These are phyloP conservation scores for Didymellaceae sp. DNA, from an alignment of 2,329 filamentous ascomycete genomes.

Conservation along the genomic window DNA sequence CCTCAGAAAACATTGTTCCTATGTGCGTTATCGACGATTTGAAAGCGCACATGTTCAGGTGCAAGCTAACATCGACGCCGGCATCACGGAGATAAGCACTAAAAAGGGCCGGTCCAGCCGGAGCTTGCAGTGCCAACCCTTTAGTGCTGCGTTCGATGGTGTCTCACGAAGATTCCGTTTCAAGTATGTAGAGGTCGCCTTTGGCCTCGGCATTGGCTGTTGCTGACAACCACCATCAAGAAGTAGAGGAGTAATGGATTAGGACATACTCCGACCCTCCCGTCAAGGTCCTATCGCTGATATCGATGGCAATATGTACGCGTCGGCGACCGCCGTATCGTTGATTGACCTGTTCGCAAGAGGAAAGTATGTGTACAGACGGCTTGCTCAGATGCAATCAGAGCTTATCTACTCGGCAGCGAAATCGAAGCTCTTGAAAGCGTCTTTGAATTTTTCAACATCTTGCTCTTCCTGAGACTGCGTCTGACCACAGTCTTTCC, in stretches of 20 bases:
- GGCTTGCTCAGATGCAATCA: background rate
- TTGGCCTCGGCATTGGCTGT: background rate
- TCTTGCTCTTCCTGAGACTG: conserved; percentile 80
- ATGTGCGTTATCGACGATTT: background rate
- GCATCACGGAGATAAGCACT: conserved; percentile 20
- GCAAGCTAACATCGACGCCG: background rate
- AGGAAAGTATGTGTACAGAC: background rate
- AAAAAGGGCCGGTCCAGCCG: conserved; percentile 30
- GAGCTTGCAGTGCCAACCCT: conserved; percentile 45
- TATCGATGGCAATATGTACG: background rate
- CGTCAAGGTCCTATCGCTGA: too few species aligned
- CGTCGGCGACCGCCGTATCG: conserved; percentile 5
- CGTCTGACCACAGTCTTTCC: conserved; percentile 83
- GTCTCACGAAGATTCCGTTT: conserved; percentile 32
- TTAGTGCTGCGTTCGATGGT: conserved; percentile 43
- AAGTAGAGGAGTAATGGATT: too few species aligned
- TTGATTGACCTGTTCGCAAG: conserved; percentile 1
- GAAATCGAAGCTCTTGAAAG: conserved; percentile 89
- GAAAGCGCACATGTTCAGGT: background rate
- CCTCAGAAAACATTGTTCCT: background rate
- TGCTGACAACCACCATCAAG: too few species aligned
- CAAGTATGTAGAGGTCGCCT: conserved; percentile 23
- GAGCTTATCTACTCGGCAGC: conserved; percentile 50
- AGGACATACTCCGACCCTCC: too few species aligned
- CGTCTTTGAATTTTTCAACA: conserved; percentile 77